Evolutionary conservation across 352 stramenopile genomes (phyloP).

Genomic region (Stramenopiles sp.): DNA sequence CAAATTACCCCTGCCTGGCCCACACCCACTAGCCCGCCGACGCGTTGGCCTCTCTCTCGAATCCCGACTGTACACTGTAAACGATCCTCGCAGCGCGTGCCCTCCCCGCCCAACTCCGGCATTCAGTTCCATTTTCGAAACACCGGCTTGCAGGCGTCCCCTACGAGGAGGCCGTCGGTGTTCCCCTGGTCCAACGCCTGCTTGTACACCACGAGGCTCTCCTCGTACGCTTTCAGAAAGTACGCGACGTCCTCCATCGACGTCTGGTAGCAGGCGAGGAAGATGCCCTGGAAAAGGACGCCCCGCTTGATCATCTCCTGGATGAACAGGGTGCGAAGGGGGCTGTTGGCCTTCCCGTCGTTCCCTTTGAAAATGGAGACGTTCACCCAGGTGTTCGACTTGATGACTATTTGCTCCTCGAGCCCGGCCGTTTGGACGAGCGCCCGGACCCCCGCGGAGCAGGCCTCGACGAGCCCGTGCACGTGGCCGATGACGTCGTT

Average conservation of each 20-base stretch:
- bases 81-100: no score
- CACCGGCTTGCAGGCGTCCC: background rate
- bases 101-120: no score
- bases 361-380: background rate
- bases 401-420: background rate
- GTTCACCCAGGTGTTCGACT: background rate
- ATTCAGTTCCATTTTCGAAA: slow-evolving; percentile 4
- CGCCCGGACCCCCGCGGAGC: background rate
- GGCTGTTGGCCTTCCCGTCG: background rate
- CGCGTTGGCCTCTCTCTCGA: no score
- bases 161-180: background rate
- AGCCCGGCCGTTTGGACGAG: background rate
- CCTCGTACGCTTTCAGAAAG: background rate
- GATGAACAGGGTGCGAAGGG: background rate
- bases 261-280: background rate
- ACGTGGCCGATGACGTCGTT: background rate
- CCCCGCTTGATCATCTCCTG: background rate
- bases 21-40: no score
- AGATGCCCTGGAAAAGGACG: background rate
- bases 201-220: background rate
- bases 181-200: background rate
- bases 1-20: no score
- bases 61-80: no score
- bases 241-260: background rate
- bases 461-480: background rate